Evolutionary conservation across 805 yeast genomes (phyloP).

Genomic region (Zygoascus flipseniorum): DNA sequence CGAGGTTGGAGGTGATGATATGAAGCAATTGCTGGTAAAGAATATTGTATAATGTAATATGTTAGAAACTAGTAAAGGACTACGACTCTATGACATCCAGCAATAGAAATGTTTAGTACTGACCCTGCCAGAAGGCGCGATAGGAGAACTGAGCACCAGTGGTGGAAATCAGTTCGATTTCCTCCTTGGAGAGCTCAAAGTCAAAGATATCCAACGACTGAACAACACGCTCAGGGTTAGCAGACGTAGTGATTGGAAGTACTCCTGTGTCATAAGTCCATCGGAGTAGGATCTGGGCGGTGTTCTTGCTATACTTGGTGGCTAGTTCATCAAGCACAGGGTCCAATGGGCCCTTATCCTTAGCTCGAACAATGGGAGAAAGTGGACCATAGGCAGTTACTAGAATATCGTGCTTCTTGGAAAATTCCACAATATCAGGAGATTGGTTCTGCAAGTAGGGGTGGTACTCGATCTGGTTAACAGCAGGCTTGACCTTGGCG

Average conservation of each 20-base stretch:
- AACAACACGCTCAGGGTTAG: slow-evolving; percentile 45
- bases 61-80: neutral
- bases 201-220: slow-evolving; percentile 48
- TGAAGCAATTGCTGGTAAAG: too few relatives aligned
- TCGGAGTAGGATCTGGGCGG: slow-evolving; percentile 41
- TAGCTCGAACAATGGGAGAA: slow-evolving; percentile 25
- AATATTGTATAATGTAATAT: neutral
- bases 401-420: slow-evolving; percentile 38
- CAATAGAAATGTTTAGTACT: neutral
- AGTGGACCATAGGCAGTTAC: slow-evolving; percentile 61
- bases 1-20: slow-evolving; percentile 42
- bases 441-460: slow-evolving; percentile 40
- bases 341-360: slow-evolving; percentile 44
- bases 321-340: slow-evolving; percentile 29
- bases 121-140: neutral
- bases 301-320: slow-evolving; percentile 32
- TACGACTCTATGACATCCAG: neutral
- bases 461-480: slow-evolving; percentile 56
- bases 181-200: slow-evolving; percentile 30
- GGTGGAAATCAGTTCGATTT: slow-evolving; percentile 22
- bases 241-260: slow-evolving; percentile 68
- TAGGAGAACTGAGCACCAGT: slow-evolving; percentile 3
- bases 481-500: slow-evolving; percentile 44
- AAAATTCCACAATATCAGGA: slow-evolving; percentile 38
- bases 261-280: slow-evolving; percentile 43